Evolutionary conservation across 2,329 filamentous ascomycete genomes (phyloP).

Genomic region (Clonostachys solani): DNA sequence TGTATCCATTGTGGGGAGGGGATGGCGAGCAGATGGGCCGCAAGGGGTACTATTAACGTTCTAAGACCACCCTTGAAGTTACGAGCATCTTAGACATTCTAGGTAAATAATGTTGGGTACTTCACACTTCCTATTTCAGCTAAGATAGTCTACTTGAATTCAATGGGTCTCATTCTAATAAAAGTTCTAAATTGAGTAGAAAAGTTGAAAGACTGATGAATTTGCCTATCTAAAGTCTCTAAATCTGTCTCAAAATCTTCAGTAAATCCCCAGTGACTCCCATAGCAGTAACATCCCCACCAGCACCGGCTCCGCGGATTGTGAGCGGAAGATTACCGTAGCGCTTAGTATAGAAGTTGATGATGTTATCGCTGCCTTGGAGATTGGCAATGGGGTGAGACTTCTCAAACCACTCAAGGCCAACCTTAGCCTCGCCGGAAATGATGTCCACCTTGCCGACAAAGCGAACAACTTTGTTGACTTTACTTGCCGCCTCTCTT

Average conservation of each 20-base stretch:
- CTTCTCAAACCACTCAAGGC: slow-evolving; percentile 82
- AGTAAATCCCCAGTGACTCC: slow-evolving; percentile 91
- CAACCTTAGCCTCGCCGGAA: slow-evolving; percentile 80
- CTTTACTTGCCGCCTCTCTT: slow-evolving; percentile 75
- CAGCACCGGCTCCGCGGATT: slow-evolving; percentile 90
- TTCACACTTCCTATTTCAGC: too few species aligned
- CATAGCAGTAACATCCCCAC: slow-evolving; percentile 96
- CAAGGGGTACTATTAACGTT: too few species aligned
- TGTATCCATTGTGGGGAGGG: too few species aligned
- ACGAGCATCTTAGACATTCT: too few species aligned
- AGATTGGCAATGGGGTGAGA: slow-evolving; percentile 89
- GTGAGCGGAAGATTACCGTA: slow-evolving; percentile 91
- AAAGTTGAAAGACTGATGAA: too few species aligned
- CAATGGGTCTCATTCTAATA: too few species aligned
- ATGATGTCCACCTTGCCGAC: slow-evolving; percentile 88
- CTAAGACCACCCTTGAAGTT: too few species aligned
- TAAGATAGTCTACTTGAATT: too few species aligned
- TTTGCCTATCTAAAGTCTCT: slow-evolving; percentile 16
- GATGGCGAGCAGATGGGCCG: too few species aligned
- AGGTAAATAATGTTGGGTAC: too few species aligned
- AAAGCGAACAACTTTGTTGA: slow-evolving; percentile 89
- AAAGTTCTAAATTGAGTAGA: too few species aligned
- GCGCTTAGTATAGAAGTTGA: slow-evolving; percentile 95
- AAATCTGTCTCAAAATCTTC: slow-evolving; percentile 76
- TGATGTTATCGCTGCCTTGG: slow-evolving; percentile 98